A percentile compares a stretch with the other conserved stretches of the same genome.
Conservation (phyloP, 768 basidiomycete genomes). For the Phanerochaete carnosa region DNA sequence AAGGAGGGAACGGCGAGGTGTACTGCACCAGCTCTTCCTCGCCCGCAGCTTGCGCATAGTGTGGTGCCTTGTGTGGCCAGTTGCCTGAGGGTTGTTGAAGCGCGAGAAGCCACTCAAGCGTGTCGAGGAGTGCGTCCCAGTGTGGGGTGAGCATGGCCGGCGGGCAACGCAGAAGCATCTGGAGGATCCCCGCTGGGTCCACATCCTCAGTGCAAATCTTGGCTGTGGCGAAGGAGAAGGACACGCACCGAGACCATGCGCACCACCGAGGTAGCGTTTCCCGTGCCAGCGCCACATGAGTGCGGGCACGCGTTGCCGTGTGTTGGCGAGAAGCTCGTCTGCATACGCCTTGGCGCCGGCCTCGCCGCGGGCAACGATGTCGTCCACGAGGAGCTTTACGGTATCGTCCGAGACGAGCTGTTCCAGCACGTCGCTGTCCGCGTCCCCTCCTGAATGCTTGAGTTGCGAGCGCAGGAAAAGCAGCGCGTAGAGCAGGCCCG, state of each 20-base stretch:
- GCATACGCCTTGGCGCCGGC: conserved; percentile 35
- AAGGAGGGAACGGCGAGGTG: conserved; percentile 14
- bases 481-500: conserved; percentile 52
- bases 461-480: conserved; percentile 37
- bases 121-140: conserved; percentile 37
- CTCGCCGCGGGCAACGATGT: conserved; percentile 44
- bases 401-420: conserved; percentile 33
- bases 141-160: conserved; percentile 32
- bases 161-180: conserved; percentile 46
- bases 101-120: conserved; percentile 45
- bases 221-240: not conserved
- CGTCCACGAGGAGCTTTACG: conserved; percentile 36
- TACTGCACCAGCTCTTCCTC: conserved; percentile 48
- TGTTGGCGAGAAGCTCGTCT: conserved; percentile 22
- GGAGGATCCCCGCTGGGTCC: conserved; percentile 49
- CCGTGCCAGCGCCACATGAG: conserved; percentile 62
- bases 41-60: conserved; percentile 7
- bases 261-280: conserved; percentile 53
- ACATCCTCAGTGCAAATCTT: not conserved
- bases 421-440: not conserved
- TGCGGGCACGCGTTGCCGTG: conserved; percentile 29
- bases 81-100: conserved; percentile 47
- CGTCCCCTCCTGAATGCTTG: conserved; percentile 12
- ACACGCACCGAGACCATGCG: conserved; percentile 55
- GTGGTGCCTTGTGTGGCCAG: conserved; percentile 44